A percentile compares a stretch with the other conserved stretches of the same genome.
Conservation (phyloP, 768 basidiomycete species). For the Ramaria sp. region DNA sequence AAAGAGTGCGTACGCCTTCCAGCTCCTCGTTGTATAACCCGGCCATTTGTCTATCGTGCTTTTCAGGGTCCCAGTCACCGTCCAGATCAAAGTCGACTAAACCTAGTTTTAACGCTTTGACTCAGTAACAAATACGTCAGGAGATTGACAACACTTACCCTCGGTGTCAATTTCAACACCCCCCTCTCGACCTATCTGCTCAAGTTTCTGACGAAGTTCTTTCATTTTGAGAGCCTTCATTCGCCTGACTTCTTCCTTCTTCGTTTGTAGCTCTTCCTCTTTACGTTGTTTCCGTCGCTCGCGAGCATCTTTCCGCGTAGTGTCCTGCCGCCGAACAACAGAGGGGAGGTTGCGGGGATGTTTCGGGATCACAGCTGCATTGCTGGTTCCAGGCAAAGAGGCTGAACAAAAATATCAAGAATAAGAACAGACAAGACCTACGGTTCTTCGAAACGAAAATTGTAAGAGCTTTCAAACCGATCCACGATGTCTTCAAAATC, state of each 20-base stretch:
- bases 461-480: constrained; percentile 91
- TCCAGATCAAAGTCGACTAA: constrained; percentile 73
- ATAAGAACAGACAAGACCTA: constrained; percentile 30
- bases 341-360: constrained; percentile 68
- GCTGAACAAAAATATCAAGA: constrained; percentile 8
- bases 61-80: constrained; percentile 83
- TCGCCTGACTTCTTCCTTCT: constrained; percentile 71
- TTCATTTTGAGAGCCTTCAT: constrained; percentile 79
- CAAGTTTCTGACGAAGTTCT: constrained; percentile 67
- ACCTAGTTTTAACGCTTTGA: constrained; percentile 25
- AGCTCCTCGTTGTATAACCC: constrained; percentile 50
- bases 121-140: background rate
- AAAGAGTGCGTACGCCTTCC: constrained; percentile 8
- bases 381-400: constrained; percentile 29
- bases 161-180: constrained; percentile 37
- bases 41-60: constrained; percentile 77
- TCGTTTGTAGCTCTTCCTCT: constrained; percentile 62
- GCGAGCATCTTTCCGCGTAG: constrained; percentile 76
- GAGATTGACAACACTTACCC: constrained; percentile 11
- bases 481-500: constrained; percentile 88
- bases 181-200: constrained; percentile 60
- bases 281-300: constrained; percentile 67
- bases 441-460: constrained; percentile 97
- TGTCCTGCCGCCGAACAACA: constrained; percentile 60
- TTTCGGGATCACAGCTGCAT: constrained; percentile 51